Percentiles rank a stretch among this genome's conserved stretches.
Evolutionary conservation across 495 filamentous ascomycete genomes (phyloP).

Genomic region (Friedmanniomyces simplex): DNA sequence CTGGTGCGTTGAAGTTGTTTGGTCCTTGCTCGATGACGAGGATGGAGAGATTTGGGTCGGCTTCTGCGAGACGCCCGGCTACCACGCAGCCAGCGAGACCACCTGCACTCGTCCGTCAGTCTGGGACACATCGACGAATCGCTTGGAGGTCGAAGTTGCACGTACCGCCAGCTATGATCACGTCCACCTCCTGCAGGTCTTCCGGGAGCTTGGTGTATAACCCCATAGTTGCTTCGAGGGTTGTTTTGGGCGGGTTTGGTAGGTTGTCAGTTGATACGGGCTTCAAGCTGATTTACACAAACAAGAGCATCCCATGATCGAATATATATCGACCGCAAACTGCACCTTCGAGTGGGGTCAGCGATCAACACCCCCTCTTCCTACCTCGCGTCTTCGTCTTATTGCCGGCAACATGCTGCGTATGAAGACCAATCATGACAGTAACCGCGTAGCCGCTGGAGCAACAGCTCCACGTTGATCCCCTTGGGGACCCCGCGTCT

Average conservation of each 20-base stretch:
- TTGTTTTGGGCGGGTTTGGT: not conserved
- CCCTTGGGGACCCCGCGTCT: not conserved
- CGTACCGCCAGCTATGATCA: constrained; percentile 35
- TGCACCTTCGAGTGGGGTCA: not conserved
- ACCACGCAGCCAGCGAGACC: constrained; percentile 52
- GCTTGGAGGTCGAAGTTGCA: not conserved
- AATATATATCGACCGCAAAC: not conserved
- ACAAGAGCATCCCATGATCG: not conserved
- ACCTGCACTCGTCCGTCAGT: constrained; percentile 20
- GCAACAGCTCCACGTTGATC: not conserved
- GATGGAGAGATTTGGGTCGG: constrained; percentile 40
- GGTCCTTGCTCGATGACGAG: constrained; percentile 37
- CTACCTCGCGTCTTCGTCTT: not conserved
- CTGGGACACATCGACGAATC: not conserved
- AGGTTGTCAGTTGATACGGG: not conserved
- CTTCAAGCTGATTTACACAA: not conserved
- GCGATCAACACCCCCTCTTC: not conserved
- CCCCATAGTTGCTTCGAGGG: constrained; percentile 25
- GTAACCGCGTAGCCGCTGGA: not conserved
- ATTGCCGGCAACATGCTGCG: not conserved
- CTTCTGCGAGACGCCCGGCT: constrained; percentile 37
- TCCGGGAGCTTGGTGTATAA: constrained; percentile 27
- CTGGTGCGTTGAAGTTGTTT: constrained; percentile 39
- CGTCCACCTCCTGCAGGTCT: constrained; percentile 31
- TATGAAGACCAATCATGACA: not conserved